Evolutionary conservation across 306 rosid species (phyloP).

Genomic region (Vigna mungo): DNA sequence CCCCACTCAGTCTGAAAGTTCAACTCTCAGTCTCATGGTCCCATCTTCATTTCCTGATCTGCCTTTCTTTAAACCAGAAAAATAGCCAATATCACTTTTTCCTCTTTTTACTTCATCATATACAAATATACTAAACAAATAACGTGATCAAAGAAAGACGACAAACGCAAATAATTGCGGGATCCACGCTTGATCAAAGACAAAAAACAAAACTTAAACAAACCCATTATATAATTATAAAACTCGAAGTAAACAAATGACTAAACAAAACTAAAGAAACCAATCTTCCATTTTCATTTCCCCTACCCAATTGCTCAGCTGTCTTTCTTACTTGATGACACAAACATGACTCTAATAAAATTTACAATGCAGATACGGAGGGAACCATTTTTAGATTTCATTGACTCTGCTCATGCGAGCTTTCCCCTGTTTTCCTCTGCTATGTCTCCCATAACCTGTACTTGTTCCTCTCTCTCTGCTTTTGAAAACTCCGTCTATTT

Average conservation of each 20-base stretch:
- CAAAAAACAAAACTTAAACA: constrained; percentile 36
- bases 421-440: constrained; percentile 58
- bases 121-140: constrained; percentile 26
- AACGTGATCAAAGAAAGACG: constrained; percentile 38
- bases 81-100: constrained; percentile 24
- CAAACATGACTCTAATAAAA: constrained; percentile 44
- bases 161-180: constrained; percentile 58
- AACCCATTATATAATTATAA: constrained; percentile 36
- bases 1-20: constrained; percentile 39
- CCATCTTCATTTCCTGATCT: constrained; percentile 27
- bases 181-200: constrained; percentile 54
- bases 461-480: constrained; percentile 40
- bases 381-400: constrained; percentile 42
- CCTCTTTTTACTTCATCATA: constrained; percentile 17
- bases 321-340: constrained; percentile 39
- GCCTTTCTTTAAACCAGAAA: constrained; percentile 25
- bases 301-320: constrained; percentile 41
- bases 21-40: constrained; percentile 43
- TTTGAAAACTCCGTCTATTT: constrained; percentile 46
- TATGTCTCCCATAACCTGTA: constrained; percentile 49
- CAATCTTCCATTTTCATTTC: constrained; percentile 42
- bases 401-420: constrained; percentile 44
- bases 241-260: constrained; percentile 39
- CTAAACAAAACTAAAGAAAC: constrained; percentile 10
- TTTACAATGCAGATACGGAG: constrained; percentile 46